Evolutionary conservation across 495 filamentous ascomycete genomes (phyloP), one percentile per base, ranked within the genome.

Genomic region (Clavariopsis aquatica): DNA sequence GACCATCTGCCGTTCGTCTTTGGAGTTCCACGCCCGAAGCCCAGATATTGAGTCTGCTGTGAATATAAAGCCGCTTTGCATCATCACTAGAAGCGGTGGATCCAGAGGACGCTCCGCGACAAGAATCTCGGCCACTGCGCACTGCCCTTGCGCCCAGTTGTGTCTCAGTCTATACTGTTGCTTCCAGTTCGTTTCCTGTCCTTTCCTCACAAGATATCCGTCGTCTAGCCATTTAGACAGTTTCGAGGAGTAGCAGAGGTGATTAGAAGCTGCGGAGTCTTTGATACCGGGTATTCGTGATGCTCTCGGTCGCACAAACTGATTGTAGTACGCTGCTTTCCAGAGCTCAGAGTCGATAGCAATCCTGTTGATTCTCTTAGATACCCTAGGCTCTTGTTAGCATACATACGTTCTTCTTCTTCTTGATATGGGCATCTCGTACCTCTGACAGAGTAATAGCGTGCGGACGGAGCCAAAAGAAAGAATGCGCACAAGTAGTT

Each of bases 61-160:
- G 41, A 93, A 82, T 19, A 94, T 84, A 43, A 94, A 75, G 0
- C 89, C 88, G 57, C 90, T 85, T 62, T 87, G 83, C 46, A 95
- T 79, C 64, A 86, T 85, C 28, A 89, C 88, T 12, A 96, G 77
- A 53, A 88, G 57, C n/a, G 82, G 83, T 56, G 84, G 82, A 55
- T 77, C 70, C 6, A 79, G 76, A 10, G 83, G 76, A 57, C 73
- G 69, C 53, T 82, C 77, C 22, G 84, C 80, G 29, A 96, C 82
- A 62, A 83, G 78, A 23, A 96, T 82, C 74, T 96, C 89, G 27
- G 86, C 87, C 1, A 96, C 83, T 47, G 83, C 85, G 63, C 93
- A 96, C 65, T 84, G 86, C 24, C 94, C 94, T 64, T 82, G 85
- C 19, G 87, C 84, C 94, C 94, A 98, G 74, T 98, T 98, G 71